Conservation (phyloP, 441 rosid genomes). For the Erodium chrysanthum region DNA sequence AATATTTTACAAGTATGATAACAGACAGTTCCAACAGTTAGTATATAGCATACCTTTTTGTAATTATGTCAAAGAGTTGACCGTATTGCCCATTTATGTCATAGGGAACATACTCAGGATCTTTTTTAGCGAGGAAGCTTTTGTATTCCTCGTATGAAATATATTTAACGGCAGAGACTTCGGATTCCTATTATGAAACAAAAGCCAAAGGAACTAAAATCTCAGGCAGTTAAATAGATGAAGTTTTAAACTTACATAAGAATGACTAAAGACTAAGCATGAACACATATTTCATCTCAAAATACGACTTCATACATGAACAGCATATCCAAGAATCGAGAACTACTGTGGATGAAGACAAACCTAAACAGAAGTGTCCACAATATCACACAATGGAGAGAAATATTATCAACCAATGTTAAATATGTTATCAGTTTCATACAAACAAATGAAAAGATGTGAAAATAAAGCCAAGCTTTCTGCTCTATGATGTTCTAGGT, state of each 20-base stretch:
- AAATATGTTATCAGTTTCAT: no score
- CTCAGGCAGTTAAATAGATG: conserved; percentile 8
- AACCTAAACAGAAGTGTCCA: background rate
- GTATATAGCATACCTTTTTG: conserved; percentile 45
- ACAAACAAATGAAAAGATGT: background rate
- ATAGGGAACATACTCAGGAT: conserved; percentile 71
- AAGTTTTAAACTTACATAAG: background rate
- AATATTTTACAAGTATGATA: conserved; percentile 10
- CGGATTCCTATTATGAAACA: conserved; percentile 40
- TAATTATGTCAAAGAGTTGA: conserved; percentile 55
- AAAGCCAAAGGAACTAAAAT: conserved; percentile 20
- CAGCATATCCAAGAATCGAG: background rate
- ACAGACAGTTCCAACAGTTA: conserved; percentile 8
- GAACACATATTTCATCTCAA: conserved; percentile 8
- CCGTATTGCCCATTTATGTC: conserved; percentile 61
- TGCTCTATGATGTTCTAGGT: background rate
- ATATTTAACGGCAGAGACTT: conserved; percentile 87
- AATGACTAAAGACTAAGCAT: conserved; percentile 4
- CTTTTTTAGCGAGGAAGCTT: conserved; percentile 50
- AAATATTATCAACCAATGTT: background rate
- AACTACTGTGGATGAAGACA: background rate
- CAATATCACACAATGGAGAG: background rate
- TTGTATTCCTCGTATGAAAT: conserved; percentile 49
- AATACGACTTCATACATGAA: background rate
- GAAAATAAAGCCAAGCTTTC: background rate